Percentiles rank a stretch among this genome's conserved stretches.
Conservation (phyloP, 306 rosid genomes). For the Castanea crenata region DNA sequence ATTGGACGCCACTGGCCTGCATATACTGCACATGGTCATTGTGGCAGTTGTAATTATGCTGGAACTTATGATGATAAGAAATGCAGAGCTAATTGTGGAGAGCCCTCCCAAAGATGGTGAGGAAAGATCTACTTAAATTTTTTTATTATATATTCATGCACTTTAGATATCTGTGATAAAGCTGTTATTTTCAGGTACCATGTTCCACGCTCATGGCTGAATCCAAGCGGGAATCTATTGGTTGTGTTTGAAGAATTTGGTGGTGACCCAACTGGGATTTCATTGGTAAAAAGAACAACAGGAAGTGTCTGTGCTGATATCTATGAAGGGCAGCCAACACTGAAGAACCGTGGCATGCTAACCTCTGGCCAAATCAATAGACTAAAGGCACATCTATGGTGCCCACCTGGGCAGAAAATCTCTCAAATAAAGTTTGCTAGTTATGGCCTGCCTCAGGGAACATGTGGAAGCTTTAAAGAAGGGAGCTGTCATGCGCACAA, state of each 20-base stretch:
- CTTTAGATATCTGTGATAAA: conserved; percentile 10
- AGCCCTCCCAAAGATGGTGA: conserved; percentile 95
- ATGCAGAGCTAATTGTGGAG: conserved; percentile 65
- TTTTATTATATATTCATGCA: neutral
- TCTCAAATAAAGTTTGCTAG: conserved; percentile 62
- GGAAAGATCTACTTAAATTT: conserved; percentile 12
- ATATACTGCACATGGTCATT: conserved; percentile 57
- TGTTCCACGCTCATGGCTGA: conserved; percentile 87
- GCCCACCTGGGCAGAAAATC: conserved; percentile 53
- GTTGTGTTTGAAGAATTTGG: conserved; percentile 95
- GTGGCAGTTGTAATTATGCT: conserved; percentile 69
- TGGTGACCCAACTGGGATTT: conserved; percentile 68
- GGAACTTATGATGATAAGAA: conserved; percentile 70
- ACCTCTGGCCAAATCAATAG: conserved; percentile 32
- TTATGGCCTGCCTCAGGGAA: conserved; percentile 59
- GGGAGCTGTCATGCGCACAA: conserved; percentile 62
- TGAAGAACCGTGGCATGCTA: conserved; percentile 29
- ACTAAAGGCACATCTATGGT: conserved; percentile 60
- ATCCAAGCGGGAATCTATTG: conserved; percentile 55
- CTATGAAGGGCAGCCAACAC: conserved; percentile 56
- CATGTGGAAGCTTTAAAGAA: conserved; percentile 50
- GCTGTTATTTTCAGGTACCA: conserved; percentile 71
- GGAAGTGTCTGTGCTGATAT: conserved; percentile 60
- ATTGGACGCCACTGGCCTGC: conserved; percentile 96
- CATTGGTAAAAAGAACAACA: conserved; percentile 62